These are phyloP conservation scores for Baudoinia panamericana DNA, from an alignment of 495 filamentous ascomycete species.

Conservation along the genomic window DNA sequence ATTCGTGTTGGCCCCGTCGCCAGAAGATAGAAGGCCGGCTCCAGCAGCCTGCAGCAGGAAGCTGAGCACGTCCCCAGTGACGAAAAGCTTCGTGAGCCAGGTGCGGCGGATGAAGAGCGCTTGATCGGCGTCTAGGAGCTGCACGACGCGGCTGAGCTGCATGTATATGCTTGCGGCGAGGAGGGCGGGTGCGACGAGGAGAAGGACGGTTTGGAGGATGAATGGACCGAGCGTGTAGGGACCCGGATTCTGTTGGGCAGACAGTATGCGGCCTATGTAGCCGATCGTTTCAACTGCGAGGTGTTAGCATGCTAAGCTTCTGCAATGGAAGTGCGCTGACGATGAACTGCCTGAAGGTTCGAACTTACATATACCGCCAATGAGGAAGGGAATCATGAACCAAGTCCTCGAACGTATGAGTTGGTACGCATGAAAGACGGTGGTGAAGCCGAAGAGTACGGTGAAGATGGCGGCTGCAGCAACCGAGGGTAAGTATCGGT, in stretches of 20 bases:
- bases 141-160: slow-evolving; percentile 15
- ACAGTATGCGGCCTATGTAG: slow-evolving; percentile 30
- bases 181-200: slow-evolving; percentile 21
- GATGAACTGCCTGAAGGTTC: background rate
- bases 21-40: slow-evolving; percentile 14
- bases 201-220: slow-evolving; percentile 24
- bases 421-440: slow-evolving; percentile 35
- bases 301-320: background rate
- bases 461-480: slow-evolving; percentile 39
- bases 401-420: slow-evolving; percentile 34
- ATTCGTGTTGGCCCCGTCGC: background rate
- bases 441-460: slow-evolving; percentile 35
- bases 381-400: slow-evolving; percentile 44
- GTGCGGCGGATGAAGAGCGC: slow-evolving; percentile 16
- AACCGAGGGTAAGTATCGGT: slow-evolving; percentile 40
- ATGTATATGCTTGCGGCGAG: slow-evolving; percentile 21
- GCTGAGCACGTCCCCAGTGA: slow-evolving; percentile 18
- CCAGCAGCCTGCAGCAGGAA: slow-evolving; percentile 18
- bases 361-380: slow-evolving; percentile 42
- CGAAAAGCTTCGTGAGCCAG: slow-evolving; percentile 18
- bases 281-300: slow-evolving; percentile 37
- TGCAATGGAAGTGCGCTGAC: background rate
- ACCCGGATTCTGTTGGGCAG: slow-evolving; percentile 11
- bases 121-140: slow-evolving; percentile 11
- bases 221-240: slow-evolving; percentile 21